phyloP scores from a whole-genome alignment of 2,329 filamentous ascomycete genomes.

The Ceratocystis alfenasii region DNA sequence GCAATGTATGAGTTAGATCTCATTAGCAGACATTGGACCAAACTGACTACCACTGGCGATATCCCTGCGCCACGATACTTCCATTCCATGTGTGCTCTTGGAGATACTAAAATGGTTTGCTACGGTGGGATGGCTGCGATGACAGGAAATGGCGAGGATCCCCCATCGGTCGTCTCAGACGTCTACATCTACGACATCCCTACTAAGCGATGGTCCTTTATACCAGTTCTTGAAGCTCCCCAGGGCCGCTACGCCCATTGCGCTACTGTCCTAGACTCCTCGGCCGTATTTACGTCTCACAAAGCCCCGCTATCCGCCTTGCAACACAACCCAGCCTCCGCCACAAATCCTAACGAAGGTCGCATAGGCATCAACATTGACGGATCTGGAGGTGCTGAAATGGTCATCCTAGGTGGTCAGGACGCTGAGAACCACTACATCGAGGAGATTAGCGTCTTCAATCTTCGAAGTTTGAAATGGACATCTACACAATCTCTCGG shows the following conservation, averaged over 20 bases:
- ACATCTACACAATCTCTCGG: slow-evolving; percentile 77
- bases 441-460: slow-evolving; percentile 97
- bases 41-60: slow-evolving; percentile 71
- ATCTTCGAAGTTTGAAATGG: slow-evolving; percentile 89
- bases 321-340: slow-evolving; percentile 73
- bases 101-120: slow-evolving; percentile 92
- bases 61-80: slow-evolving; percentile 88
- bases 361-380: slow-evolving; percentile 80
- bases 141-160: slow-evolving; percentile 45
- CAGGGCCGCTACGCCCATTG: slow-evolving; percentile 96
- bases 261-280: slow-evolving; percentile 80
- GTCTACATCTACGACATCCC: slow-evolving; percentile 88
- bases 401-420: slow-evolving; percentile 93
- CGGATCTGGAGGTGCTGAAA: slow-evolving; percentile 83
- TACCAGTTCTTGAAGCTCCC: slow-evolving; percentile 68
- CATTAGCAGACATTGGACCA: slow-evolving; percentile 84
- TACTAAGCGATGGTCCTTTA: slow-evolving; percentile 71
- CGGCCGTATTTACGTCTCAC: slow-evolving; percentile 73
- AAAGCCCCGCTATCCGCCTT: slow-evolving; percentile 75
- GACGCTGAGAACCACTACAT: slow-evolving; percentile 98
- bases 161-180: slow-evolving; percentile 94
- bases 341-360: slow-evolving; percentile 68
- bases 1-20: slow-evolving; percentile 91
- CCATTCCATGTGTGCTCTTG: slow-evolving; percentile 85
- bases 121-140: slow-evolving; percentile 83